Evolutionary conservation across 805 yeast genomes (phyloP).

Genomic region (Myxozyma neotropica): DNA sequence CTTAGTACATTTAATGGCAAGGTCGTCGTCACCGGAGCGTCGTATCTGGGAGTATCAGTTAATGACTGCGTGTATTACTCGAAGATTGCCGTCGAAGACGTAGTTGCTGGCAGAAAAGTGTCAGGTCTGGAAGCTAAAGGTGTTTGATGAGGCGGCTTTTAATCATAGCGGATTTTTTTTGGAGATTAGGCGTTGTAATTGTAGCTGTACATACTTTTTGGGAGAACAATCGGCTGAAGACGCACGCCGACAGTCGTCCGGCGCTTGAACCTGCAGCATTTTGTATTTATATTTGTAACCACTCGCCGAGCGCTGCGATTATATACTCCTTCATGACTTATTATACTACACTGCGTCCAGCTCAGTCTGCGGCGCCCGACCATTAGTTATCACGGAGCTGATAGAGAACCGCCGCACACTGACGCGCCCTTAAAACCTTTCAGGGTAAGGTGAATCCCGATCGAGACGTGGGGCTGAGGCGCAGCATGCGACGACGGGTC

Average conservation of each 20-base stretch:
- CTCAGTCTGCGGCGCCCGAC: no score
- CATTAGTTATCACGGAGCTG: not conserved
- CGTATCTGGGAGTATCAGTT: slow-evolving; percentile 29
- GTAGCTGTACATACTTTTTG: not conserved
- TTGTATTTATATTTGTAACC: no score
- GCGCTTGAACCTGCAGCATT: no score
- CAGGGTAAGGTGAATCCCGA: not conserved
- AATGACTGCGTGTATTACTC: slow-evolving; percentile 30
- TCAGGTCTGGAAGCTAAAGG: slow-evolving; percentile 22
- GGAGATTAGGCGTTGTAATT: no score
- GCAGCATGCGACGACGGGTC: not conserved
- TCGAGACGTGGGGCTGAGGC: not conserved
- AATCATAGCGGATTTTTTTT: not conserved
- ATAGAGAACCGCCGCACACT: not conserved
- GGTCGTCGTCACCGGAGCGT: slow-evolving; percentile 30
- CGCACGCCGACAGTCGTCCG: no score
- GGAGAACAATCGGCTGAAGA: not conserved
- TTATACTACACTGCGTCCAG: no score
- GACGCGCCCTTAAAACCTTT: not conserved
- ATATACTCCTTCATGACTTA: no score
- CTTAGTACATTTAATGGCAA: slow-evolving; percentile 21
- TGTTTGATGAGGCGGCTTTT: not conserved
- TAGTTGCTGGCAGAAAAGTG: slow-evolving; percentile 17
- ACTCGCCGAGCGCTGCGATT: no score
- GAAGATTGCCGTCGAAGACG: slow-evolving; percentile 26